phyloP scores from a whole-genome alignment of 805 yeast species.

The Lachancea kluyveri region DNA sequence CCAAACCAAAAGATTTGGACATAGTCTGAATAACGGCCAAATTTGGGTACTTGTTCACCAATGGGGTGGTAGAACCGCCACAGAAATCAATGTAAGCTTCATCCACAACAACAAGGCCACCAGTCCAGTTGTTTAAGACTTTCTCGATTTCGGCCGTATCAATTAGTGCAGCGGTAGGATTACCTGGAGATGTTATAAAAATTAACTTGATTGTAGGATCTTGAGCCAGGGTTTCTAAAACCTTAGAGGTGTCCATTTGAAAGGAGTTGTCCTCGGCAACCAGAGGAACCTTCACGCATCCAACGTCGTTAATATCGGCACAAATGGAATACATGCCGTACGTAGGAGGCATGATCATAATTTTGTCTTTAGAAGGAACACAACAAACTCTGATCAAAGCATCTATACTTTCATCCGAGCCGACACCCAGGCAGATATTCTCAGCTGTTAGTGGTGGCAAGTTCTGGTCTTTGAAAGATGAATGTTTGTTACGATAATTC shows the following conservation, averaged over 20 bases:
- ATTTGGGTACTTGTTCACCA: conserved; percentile 77
- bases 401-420: conserved; percentile 95
- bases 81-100: conserved; percentile 94
- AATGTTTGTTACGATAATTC: conserved; percentile 53
- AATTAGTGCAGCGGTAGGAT: conserved; percentile 79
- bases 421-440: conserved; percentile 90
- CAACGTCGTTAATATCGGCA: conserved; percentile 85
- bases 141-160: conserved; percentile 42
- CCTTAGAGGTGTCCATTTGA: conserved; percentile 51
- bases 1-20: conserved; percentile 93
- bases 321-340: conserved; percentile 96
- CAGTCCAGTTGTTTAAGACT: conserved; percentile 48
- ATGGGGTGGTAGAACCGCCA: conserved; percentile 66
- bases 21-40: conserved; percentile 86
- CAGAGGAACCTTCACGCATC: conserved; percentile 66
- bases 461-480: conserved; percentile 15
- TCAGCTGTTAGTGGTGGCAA: conserved; percentile 40
- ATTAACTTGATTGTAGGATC: conserved; percentile 68
- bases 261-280: conserved; percentile 48
- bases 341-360: conserved; percentile 88
- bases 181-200: conserved; percentile 93
- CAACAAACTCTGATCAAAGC: conserved; percentile 80
- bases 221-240: conserved; percentile 42
- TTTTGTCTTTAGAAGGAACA: conserved; percentile 73
- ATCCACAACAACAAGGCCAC: conserved; percentile 79